Conservation (phyloP, 192 early-diverging fungal genomes). For the Paraglomus brasilianum region DNA sequence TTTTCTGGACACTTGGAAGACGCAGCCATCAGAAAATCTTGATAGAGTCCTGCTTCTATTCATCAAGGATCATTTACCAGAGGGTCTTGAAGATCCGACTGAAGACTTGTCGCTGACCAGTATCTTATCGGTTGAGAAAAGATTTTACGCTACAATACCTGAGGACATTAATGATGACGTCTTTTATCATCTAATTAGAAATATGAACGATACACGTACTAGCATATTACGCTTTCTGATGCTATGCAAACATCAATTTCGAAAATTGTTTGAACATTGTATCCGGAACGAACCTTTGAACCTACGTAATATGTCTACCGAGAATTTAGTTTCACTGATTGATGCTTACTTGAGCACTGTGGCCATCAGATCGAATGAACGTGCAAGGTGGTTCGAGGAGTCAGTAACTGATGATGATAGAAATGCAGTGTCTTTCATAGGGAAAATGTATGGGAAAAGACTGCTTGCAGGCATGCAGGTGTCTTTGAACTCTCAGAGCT, state of each 20-base stretch:
- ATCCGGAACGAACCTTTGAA: too few relatives aligned
- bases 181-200: too few relatives aligned
- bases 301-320: too few relatives aligned
- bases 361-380: neutral
- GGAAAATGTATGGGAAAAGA: constrained; percentile 10
- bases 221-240: constrained; percentile 34
- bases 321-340: constrained; percentile 11
- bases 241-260: constrained; percentile 19
- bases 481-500: neutral
- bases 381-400: too few relatives aligned
- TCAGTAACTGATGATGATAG: constrained; percentile 33
- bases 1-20: constrained; percentile 35
- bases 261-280: neutral
- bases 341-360: constrained; percentile 34
- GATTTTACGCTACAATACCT: neutral
- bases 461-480: constrained; percentile 30
- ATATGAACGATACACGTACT: constrained; percentile 17
- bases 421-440: constrained; percentile 25
- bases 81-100: too few relatives aligned
- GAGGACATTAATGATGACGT: neutral
- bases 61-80: neutral
- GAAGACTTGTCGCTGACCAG: constrained; percentile 12
- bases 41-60: constrained; percentile 34
- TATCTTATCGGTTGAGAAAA: constrained; percentile 17
- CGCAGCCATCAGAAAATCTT: constrained; percentile 37